Evolutionary conservation across 306 rosid species (phyloP).

Genomic region (Aeschynomene evenia): DNA sequence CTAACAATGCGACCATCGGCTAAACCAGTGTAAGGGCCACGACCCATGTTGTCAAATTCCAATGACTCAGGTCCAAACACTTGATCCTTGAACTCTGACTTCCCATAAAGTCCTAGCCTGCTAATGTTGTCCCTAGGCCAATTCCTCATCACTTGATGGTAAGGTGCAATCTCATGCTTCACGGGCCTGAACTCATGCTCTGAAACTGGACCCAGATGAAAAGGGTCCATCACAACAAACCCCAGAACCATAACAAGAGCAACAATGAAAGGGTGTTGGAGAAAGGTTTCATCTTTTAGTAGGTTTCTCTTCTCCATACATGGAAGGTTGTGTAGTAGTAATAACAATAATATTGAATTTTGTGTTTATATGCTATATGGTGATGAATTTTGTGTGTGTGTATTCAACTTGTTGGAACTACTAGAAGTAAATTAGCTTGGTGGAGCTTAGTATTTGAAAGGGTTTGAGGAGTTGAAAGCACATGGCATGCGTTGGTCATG

Average conservation of each 20-base stretch:
- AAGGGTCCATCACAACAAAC: conserved; percentile 81
- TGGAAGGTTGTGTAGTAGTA: not conserved
- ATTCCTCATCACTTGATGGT: conserved; percentile 66
- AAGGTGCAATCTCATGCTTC: conserved; percentile 76
- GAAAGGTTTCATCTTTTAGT: conserved; percentile 57
- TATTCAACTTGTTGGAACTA: conserved; percentile 18
- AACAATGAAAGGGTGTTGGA: conserved; percentile 70
- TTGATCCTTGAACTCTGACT: conserved; percentile 60
- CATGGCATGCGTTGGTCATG: conserved; percentile 46
- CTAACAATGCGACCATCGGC: conserved; percentile 92
- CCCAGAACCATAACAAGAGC: conserved; percentile 57
- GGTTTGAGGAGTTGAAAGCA: conserved; percentile 27
- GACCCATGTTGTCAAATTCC: conserved; percentile 74
- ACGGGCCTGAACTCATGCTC: conserved; percentile 71
- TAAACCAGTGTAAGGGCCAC: conserved; percentile 83
- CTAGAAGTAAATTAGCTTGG: conserved; percentile 32
- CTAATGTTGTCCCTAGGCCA: conserved; percentile 89
- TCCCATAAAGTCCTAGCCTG: conserved; percentile 55
- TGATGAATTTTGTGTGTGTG: not conserved
- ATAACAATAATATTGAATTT: too few species aligned
- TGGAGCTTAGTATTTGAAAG: conserved; percentile 34
- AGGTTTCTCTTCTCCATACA: conserved; percentile 71
- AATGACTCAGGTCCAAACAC: conserved; percentile 90
- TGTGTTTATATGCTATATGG: not conserved
- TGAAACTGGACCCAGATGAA: conserved; percentile 68